phyloP scores from a whole-genome alignment of 306 rosid genomes.

The Cicer judaicum region DNA sequence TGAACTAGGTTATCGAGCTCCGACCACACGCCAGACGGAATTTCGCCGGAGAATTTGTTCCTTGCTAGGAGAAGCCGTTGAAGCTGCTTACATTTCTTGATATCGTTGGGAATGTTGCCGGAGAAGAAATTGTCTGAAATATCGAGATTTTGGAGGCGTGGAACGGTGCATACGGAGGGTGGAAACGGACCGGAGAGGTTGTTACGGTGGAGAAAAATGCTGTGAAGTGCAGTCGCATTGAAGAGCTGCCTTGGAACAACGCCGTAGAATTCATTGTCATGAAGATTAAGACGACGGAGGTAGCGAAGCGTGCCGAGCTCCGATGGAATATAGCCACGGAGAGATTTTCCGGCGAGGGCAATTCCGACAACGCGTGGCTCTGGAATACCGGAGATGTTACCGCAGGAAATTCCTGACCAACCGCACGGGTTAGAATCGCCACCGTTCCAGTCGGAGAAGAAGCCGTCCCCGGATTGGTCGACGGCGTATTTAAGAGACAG shows the following conservation, averaged over 20 bases:
- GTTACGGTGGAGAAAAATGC: slow-evolving; percentile 82
- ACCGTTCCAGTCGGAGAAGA: slow-evolving; percentile 75
- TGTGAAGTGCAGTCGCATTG: slow-evolving; percentile 91
- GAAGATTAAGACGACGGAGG: slow-evolving; percentile 92
- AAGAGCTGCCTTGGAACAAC: slow-evolving; percentile 75
- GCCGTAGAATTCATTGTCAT: slow-evolving; percentile 77
- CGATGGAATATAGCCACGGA: slow-evolving; percentile 83
- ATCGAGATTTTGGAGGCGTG: slow-evolving; percentile 81
- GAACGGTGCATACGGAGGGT: slow-evolving; percentile 68
- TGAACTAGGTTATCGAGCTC: slow-evolving; percentile 56
- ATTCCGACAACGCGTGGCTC: slow-evolving; percentile 86
- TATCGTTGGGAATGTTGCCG: slow-evolving; percentile 55
- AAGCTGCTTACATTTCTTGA: slow-evolving; percentile 65
- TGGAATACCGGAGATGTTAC: slow-evolving; percentile 60
- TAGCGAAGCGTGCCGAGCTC: slow-evolving; percentile 75
- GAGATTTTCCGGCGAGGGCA: slow-evolving; percentile 70
- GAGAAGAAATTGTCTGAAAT: slow-evolving; percentile 80
- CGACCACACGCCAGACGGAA: slow-evolving; percentile 75
- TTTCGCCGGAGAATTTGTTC: slow-evolving; percentile 65
- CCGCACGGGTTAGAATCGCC: slow-evolving; percentile 69
- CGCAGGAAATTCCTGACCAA: slow-evolving; percentile 85
- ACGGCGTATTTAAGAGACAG: slow-evolving; percentile 86
- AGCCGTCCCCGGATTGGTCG: slow-evolving; percentile 52
- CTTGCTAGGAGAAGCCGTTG: slow-evolving; percentile 72
- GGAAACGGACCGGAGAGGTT: slow-evolving; percentile 86